Conservation (phyloP, 352 stramenopile genomes). For the Phytophthora vignae region DNA sequence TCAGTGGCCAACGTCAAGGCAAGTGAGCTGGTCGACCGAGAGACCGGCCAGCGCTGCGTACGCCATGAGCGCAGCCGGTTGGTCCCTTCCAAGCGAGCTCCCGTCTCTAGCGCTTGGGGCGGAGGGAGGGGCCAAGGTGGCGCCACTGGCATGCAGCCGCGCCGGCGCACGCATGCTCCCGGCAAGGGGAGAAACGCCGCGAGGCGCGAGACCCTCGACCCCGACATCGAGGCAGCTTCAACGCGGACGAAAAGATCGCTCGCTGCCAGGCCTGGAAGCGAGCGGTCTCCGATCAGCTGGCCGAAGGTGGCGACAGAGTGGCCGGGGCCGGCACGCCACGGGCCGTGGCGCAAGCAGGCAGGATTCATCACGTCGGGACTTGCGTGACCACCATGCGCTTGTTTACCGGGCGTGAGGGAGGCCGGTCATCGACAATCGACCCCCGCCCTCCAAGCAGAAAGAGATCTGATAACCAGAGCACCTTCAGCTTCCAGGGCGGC, state of each 20-base stretch:
- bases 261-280: background rate
- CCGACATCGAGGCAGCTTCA: background rate
- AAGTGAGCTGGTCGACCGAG: conserved; percentile 6
- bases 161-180: conserved; percentile 34
- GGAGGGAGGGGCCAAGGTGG: conserved; percentile 30
- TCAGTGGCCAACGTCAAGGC: conserved; percentile 9
- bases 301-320: background rate
- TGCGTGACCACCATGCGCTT: too few relatives aligned
- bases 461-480: background rate
- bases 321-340: background rate
- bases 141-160: conserved; percentile 35
- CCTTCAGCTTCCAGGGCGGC: too few relatives aligned
- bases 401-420: too few relatives aligned
- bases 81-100: conserved; percentile 9
- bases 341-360: too few relatives aligned
- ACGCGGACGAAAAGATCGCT: background rate
- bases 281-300: conserved; percentile 1
- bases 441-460: background rate
- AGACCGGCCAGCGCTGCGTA: conserved; percentile 13
- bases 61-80: background rate
- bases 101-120: conserved; percentile 33
- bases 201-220: conserved; percentile 1
- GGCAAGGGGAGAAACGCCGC: conserved; percentile 31
- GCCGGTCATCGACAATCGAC: too few relatives aligned
- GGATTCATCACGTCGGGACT: too few relatives aligned